Evolutionary conservation across 1,139 yeast species (phyloP), one percentile per base, ranked within the genome.

Genomic region (Tardiomyces blankii): DNA sequence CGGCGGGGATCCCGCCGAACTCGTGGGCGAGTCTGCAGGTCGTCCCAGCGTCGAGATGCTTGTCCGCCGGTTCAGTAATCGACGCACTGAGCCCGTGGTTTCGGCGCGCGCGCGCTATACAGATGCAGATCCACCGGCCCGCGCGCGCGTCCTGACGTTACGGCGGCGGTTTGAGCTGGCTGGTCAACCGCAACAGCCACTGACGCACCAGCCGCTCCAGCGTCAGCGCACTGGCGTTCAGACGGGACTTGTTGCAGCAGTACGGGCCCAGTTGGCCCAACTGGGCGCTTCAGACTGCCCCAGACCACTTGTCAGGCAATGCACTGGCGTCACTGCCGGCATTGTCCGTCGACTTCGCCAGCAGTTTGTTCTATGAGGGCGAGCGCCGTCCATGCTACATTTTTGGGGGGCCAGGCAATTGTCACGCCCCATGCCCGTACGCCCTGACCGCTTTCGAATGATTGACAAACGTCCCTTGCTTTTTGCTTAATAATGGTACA

Each of bases 91-190:
- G 39, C 32, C 21, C 30, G 30, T 38, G 14, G 40, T 40, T 14
- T 39, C 5, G 14, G 25, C 39, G 11, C 38, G 38, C 13, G 32
- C 42, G 44, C 42, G 46, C 42, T 39, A 38, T 2, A 41, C 44
- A 11, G 46, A 23, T 6, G 44, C 44, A 14, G 44, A 43, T 33
- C 46, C 46, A 7, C 46, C 46, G 14, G 40, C 39, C 6, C 46
- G 44, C 4, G 44, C 46, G 14, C 46, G 42, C 8, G 41, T 44
- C 12, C 46, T 43, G 12, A 12, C 13, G 5, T 21, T 40, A 19
- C 41, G 28, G 13, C n/a, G 27, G 16, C 40, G 23, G 35, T 18
- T 19, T 11, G 16, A 38, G n/a, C 12, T 16, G 7, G 38, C 30
- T 14, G 14, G 5, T 3, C 16, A 4, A 9, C 35, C 35, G 9